phyloP scores from a whole-genome alignment of 345 rosid species.

The Moricandia moricandioides region DNA sequence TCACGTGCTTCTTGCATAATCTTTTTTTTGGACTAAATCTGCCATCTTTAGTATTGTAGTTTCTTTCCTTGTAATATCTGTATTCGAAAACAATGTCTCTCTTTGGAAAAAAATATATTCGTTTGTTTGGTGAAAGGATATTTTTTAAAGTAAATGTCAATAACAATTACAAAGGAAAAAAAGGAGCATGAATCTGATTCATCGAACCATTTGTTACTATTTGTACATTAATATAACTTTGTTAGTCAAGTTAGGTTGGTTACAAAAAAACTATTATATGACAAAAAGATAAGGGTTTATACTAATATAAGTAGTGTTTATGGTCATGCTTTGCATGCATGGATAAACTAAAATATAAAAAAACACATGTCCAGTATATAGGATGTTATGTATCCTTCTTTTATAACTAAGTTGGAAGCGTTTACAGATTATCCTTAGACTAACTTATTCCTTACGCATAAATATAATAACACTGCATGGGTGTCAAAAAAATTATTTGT shows the following conservation, averaged over 20 bases:
- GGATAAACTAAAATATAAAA: not conserved
- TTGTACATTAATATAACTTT: not conserved
- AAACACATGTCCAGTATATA: not conserved
- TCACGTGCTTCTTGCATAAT: slow-evolving; percentile 17
- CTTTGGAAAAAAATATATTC: no score
- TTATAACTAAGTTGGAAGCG: not conserved
- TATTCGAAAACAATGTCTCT: no score
- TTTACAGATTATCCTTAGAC: not conserved
- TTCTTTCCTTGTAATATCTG: no score
- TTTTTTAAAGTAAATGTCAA: slow-evolving; percentile 5
- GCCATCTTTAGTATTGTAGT: no score
- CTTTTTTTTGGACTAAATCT: not conserved
- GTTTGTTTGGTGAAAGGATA: not conserved
- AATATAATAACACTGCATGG: not conserved
- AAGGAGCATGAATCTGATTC: not conserved
- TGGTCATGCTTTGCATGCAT: slow-evolving; percentile 2
- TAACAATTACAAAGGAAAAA: not conserved
- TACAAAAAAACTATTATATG: not conserved
- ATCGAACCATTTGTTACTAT: not conserved
- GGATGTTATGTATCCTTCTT: not conserved
- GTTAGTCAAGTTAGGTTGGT: not conserved
- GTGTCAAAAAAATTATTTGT: no score
- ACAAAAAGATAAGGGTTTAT: not conserved
- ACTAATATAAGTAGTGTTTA: not conserved
- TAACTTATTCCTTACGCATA: not conserved